These are phyloP conservation scores for Fusarium begoniae DNA, from an alignment of 2,329 filamentous ascomycete genomes.

Conservation along the genomic window DNA sequence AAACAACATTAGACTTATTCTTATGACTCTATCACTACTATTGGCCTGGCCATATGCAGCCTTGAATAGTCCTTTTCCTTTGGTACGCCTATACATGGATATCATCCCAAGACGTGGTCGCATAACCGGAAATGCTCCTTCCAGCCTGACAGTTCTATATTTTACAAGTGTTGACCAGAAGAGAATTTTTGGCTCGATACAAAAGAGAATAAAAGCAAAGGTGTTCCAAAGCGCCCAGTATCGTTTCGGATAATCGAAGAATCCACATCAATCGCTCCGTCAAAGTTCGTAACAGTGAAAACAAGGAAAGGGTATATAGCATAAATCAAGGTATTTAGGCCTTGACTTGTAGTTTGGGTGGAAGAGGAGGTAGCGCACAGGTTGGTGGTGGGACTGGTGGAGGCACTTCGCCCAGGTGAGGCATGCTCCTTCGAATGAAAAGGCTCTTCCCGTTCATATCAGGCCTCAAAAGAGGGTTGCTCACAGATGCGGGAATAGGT, in stretches of 20 bases:
- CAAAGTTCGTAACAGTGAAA: slow-evolving; percentile 28
- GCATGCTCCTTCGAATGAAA: slow-evolving; percentile 58
- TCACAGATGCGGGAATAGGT: slow-evolving; percentile 43
- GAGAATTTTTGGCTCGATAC: neutral
- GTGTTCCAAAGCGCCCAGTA: slow-evolving; percentile 26
- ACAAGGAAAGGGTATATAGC: slow-evolving; percentile 17
- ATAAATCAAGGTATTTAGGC: slow-evolving; percentile 13
- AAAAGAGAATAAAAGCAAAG: slow-evolving; percentile 14
- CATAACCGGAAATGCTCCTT: slow-evolving; percentile 29
- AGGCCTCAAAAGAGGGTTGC: slow-evolving; percentile 32
- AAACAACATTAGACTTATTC: slow-evolving; percentile 3
- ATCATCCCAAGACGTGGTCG: slow-evolving; percentile 34
- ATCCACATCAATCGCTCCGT: slow-evolving; percentile 25
- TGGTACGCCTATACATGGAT: slow-evolving; percentile 35
- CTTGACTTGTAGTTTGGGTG: slow-evolving; percentile 41
- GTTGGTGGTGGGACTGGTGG: slow-evolving; percentile 65
- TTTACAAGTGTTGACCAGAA: slow-evolving; percentile 19
- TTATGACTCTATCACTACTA: neutral
- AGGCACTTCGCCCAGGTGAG: slow-evolving; percentile 60
- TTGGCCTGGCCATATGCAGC: neutral
- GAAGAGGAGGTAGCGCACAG: slow-evolving; percentile 64
- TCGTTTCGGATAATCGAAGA: slow-evolving; percentile 22
- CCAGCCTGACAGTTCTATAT: slow-evolving; percentile 31
- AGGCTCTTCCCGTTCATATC: slow-evolving; percentile 38
- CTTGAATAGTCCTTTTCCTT: slow-evolving; percentile 1